Evolutionary conservation across 208 protist species (phyloP).

Genomic region (Crithidia fasciculata): DNA sequence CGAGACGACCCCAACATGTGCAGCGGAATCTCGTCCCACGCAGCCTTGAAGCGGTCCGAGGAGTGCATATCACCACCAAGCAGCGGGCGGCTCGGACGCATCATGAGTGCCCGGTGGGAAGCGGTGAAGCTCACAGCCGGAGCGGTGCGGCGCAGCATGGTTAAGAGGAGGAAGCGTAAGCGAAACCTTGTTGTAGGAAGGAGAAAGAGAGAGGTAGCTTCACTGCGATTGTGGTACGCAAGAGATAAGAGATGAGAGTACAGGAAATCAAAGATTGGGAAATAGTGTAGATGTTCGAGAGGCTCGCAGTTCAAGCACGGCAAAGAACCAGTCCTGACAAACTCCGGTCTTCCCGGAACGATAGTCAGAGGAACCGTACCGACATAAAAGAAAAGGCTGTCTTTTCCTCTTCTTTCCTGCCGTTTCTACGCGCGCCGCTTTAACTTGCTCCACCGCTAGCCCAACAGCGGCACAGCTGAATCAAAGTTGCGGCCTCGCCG

Average conservation of each 20-base stretch:
- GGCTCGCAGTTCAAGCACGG: too few relatives aligned
- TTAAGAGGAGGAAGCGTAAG: background rate
- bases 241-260: background rate
- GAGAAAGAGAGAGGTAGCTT: background rate
- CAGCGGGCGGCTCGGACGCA: constrained; percentile 66
- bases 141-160: constrained; percentile 79
- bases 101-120: constrained; percentile 77
- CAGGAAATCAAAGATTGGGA: background rate
- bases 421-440: too few relatives aligned
- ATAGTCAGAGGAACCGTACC: background rate
- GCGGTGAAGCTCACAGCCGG: constrained; percentile 84
- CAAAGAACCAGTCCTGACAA: too few relatives aligned
- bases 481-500: too few relatives aligned
- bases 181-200: background rate
- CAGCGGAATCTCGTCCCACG: constrained; percentile 85
- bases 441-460: too few relatives aligned
- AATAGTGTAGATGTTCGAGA: background rate
- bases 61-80: constrained; percentile 84
- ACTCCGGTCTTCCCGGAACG: too few relatives aligned
- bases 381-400: constrained; percentile 3
- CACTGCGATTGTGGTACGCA: background rate
- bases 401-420: too few relatives aligned
- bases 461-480: too few relatives aligned
- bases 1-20: constrained; percentile 67
- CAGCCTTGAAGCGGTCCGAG: constrained; percentile 79